phyloP scores from a whole-genome alignment of 371 early-diverging fungal genomes.

The Mucor mucedo region DNA sequence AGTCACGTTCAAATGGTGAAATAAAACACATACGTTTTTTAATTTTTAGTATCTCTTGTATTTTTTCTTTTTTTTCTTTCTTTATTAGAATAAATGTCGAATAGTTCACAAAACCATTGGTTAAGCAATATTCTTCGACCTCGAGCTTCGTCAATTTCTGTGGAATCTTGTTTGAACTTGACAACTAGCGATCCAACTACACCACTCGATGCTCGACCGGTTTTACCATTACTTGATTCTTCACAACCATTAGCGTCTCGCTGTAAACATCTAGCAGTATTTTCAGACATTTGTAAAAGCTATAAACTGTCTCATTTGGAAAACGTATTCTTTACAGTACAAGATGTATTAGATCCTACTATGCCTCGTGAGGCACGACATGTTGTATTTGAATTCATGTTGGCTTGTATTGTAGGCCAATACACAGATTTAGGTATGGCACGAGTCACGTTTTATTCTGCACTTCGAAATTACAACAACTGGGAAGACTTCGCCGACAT shows the following conservation, averaged over 20 bases:
- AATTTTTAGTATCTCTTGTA: constrained; percentile 12
- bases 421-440: constrained; percentile 70
- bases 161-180: constrained; percentile 55
- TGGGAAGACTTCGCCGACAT: constrained; percentile 68
- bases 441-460: constrained; percentile 64
- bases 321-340: constrained; percentile 64
- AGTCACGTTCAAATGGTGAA: background rate
- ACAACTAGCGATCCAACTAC: constrained; percentile 35
- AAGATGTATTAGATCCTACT: constrained; percentile 56
- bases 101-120: constrained; percentile 38
- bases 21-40: constrained; percentile 3
- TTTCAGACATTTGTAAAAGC: constrained; percentile 49
- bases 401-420: constrained; percentile 66
- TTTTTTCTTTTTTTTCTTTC: background rate
- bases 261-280: constrained; percentile 42
- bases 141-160: constrained; percentile 46
- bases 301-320: constrained; percentile 66
- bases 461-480: constrained; percentile 54
- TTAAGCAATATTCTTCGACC: constrained; percentile 53
- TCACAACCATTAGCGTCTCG: constrained; percentile 38
- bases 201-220: constrained; percentile 52
- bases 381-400: constrained; percentile 67
- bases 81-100: constrained; percentile 21
- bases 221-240: constrained; percentile 42
- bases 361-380: constrained; percentile 63